These are phyloP conservation scores for Calocybe gangraenosa DNA, from an alignment of 768 basidiomycete species.

Conservation along the genomic window DNA sequence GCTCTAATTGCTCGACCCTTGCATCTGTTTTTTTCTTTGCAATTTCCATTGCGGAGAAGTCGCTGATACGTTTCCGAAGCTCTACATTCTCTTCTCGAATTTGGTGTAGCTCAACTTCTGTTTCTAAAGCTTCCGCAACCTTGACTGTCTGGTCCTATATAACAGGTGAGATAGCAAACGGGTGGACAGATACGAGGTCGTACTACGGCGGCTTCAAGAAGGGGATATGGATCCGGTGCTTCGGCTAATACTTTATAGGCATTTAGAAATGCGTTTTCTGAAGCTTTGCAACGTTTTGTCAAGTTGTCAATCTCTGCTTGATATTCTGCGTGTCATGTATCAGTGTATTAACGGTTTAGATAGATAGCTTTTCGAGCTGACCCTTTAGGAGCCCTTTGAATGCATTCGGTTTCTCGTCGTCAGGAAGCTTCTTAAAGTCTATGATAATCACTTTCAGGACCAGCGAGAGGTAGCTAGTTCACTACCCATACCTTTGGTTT, in stretches of 20 bases:
- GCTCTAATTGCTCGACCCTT: constrained; percentile 75
- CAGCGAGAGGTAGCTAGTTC: too few species aligned
- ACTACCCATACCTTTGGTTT: constrained; percentile 84
- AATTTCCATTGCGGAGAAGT: constrained; percentile 58
- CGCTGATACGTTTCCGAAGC: constrained; percentile 64
- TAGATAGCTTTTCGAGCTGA: constrained; percentile 22
- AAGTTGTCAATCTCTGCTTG: constrained; percentile 95
- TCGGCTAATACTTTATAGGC: constrained; percentile 96
- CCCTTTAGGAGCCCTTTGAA: constrained; percentile 92
- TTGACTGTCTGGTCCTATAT: constrained; percentile 89
- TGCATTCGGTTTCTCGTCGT: constrained; percentile 79
- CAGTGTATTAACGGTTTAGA: background rate
- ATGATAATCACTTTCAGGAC: background rate
- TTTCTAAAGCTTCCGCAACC: constrained; percentile 72
- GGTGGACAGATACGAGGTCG: background rate
- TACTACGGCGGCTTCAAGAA: constrained; percentile 92
- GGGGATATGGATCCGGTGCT: constrained; percentile 95
- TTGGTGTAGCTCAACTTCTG: constrained; percentile 70
- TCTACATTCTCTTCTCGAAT: constrained; percentile 81
- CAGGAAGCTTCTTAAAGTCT: constrained; percentile 97
- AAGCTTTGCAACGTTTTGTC: constrained; percentile 86
- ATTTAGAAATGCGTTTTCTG: constrained; percentile 95
- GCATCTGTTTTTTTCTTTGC: constrained; percentile 73
- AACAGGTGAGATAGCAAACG: background rate
- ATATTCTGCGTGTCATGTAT: constrained; percentile 56